Base-by-base conservation (phyloP, 495 filamentous ascomycete species). In the Wilcoxina mikolae region DNA sequence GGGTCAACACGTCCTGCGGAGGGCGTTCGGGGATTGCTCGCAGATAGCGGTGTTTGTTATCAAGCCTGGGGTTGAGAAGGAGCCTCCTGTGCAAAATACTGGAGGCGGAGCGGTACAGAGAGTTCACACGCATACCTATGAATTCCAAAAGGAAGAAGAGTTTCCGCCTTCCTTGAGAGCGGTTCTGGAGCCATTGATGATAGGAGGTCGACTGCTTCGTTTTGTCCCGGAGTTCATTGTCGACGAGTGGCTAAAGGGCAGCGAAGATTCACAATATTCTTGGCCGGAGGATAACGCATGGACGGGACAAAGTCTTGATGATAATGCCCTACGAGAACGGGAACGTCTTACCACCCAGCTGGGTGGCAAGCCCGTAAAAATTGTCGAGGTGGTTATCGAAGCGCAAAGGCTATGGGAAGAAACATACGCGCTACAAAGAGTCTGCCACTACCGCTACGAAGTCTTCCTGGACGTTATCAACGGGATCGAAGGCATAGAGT, bases 41-140 rank as follows among this genome's bases (percentile, higher is more conserved):
- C 62, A 65, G 26, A 65, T 65, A 23, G 62, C 62, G 1, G 55
- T 65, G 4, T 65, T 65, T 31, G 51, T 55, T 0, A 56, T 65
- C 2, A 54, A 57, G 18, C 20, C 51, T 7, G 52, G 47, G 3
- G 27, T 12, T 0, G 52, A 55, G 38, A 10, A 18, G 31, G 25
- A n/a, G 7, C 12, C 23, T 35, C 7, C 7, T 18, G 7, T 18
- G 39, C 7, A 9, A 20, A 4, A 43, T 4, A 9, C 7, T 5
- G 39, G 5, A 5, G 5, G 17, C 7, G 17, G 39, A 12, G 23
- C 12, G 23, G 25, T 7, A 12, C 24, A 28, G 24, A 49, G 20
- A 18, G 57, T 61, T 7, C 59, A 57, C 51, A 57, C 52, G 22
- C 51, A 61, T 12, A 44, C 18, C 11, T 60, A 61, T 25, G 51